Evolutionary conservation across 129 eudicot genomes (phyloP), one percentile per base, ranked within the genome.

Genomic region (Calendula officinalis): DNA sequence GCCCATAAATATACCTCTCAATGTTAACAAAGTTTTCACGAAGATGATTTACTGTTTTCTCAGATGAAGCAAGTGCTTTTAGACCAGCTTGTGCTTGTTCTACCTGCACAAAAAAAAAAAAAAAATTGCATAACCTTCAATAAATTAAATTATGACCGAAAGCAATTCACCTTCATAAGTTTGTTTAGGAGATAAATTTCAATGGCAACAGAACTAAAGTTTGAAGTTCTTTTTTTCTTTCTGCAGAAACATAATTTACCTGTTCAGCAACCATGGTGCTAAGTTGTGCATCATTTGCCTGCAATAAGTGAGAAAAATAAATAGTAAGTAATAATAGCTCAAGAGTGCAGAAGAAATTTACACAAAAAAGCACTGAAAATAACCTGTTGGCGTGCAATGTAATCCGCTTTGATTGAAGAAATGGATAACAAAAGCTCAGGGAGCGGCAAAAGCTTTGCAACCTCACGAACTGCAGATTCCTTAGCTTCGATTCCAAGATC

Each of bases 251-350:
- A 50, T 8, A 57, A 36, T 17, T 40, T 79, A 94, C 99, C 99
- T 94, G 99, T 75, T 94, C 99, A 52, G 95, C 95, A 16, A 94
- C 99, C 99, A 89, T 94, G 32, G 99, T 89, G 78, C 97, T 94
- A 61, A 94, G 97, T 66, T 94, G 99, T 64, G 99, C 99, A 78
- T 94, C 99, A 86, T 84, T 94, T 64, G 97, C 99, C 99, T 94
- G 87, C 45, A 51, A 65, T 6, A 42, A 63, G 6, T 12, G 9
- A 27, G 49, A 38, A 4, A 41, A 64, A 55, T 69, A 2, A 33
- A 75, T 8, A 45, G 22, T n/a, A n/a, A n/a, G n/a, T n/a, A n/a
- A n/a, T n/a, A n/a, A n/a, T n/a, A n/a, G n/a, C n/a, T n/a, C n/a
- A n/a, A n/a, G n/a, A n/a, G n/a, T n/a, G n/a, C n/a, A n/a, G n/a